A percentile compares a stretch with the other conserved stretches of the same genome.
Conservation (phyloP, 306 rosid genomes). For the Amphicarpaea edgeworthii region DNA sequence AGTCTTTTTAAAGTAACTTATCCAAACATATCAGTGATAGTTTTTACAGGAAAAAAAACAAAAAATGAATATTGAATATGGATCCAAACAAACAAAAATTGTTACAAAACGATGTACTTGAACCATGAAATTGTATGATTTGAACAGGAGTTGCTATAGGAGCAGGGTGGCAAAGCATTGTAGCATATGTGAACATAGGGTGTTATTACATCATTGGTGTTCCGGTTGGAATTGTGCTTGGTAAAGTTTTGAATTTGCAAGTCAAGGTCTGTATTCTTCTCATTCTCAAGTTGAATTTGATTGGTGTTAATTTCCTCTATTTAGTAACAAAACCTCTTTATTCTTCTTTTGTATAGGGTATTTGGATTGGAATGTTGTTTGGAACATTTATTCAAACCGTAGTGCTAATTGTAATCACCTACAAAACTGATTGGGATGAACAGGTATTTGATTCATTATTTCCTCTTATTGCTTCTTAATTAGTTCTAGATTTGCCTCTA, state of each 20-base stretch:
- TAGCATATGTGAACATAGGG: constrained; percentile 58
- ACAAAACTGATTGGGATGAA: constrained; percentile 63
- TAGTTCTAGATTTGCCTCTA: neutral
- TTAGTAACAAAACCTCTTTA: neutral
- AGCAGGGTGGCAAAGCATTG: constrained; percentile 60
- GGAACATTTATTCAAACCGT: constrained; percentile 70
- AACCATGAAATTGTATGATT: neutral
- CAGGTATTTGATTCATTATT: constrained; percentile 49
- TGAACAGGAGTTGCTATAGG: constrained; percentile 62
- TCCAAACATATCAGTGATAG: no score
- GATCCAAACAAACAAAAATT: no score
- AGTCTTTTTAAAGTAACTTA: no score
- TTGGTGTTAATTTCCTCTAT: neutral
- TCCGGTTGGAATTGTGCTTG: constrained; percentile 53
- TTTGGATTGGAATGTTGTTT: constrained; percentile 75
- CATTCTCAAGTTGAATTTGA: neutral
- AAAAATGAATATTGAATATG: neutral
- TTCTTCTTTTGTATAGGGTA: constrained; percentile 52
- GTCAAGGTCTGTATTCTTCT: constrained; percentile 46
- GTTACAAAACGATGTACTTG: neutral
- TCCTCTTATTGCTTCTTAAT: neutral
- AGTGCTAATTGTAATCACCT: constrained; percentile 45
- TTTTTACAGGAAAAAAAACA: neutral
- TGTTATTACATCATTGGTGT: constrained; percentile 61
- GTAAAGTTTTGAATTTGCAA: constrained; percentile 35